phyloP scores from a whole-genome alignment of 176 grass and related monocot species.

The Ampelocalamus luodianensis region DNA sequence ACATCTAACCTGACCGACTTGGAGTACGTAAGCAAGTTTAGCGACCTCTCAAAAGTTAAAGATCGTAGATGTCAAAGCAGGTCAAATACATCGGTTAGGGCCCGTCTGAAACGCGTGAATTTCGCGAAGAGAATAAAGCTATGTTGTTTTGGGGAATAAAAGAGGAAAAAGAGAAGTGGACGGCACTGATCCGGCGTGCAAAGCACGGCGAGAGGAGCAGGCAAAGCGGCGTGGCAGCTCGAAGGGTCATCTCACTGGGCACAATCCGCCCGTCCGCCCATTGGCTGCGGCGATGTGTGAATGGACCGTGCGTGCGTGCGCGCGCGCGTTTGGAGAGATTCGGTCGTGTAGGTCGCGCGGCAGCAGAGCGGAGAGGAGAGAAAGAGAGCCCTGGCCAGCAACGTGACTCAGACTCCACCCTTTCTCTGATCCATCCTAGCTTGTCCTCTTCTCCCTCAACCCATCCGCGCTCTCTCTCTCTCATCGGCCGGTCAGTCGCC shows the following conservation, averaged over 20 bases:
- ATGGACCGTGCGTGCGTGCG: conserved; percentile 21
- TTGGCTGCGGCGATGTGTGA: neutral
- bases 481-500: neutral
- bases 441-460: neutral
- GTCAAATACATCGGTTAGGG: too few relatives aligned
- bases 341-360: neutral
- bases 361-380: neutral
- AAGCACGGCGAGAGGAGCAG: neutral
- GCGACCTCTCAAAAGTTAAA: neutral
- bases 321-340: conserved; percentile 10
- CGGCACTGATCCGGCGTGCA: conserved; percentile 1
- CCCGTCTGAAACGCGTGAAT: too few relatives aligned
- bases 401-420: conserved; percentile 23
- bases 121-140: too few relatives aligned
- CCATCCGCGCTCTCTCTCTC: too few relatives aligned
- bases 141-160: neutral
- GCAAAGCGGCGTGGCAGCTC: conserved; percentile 14
- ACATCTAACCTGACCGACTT: neutral
- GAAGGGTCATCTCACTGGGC: conserved; percentile 29
- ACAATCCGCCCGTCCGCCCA: neutral
- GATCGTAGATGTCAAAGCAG: neutral
- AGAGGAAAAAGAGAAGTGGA: neutral
- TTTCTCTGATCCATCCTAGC: neutral
- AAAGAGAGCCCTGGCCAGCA: neutral
- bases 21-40: neutral